Evolutionary conservation across 176 grass and related monocot species (phyloP).

Genomic region (Chrysopogon serrulatus): DNA sequence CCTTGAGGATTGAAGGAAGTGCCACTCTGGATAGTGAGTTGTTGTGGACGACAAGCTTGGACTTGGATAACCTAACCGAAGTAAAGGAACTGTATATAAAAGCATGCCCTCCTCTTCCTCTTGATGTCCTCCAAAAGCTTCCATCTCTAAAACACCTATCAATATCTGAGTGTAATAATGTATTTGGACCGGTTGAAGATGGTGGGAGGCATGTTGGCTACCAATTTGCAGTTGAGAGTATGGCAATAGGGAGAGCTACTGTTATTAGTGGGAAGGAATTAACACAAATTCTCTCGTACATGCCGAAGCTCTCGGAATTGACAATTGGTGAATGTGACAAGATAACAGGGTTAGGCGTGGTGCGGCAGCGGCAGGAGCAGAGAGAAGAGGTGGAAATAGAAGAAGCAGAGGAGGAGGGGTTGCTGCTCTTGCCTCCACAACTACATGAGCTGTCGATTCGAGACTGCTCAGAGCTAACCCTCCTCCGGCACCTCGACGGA

Average conservation of each 20-base stretch:
- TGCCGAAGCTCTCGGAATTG: accelerated
- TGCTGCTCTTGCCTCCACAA: background rate
- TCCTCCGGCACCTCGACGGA: accelerated
- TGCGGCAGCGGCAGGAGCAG: background rate
- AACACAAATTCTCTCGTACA: background rate
- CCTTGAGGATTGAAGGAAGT: too few species aligned
- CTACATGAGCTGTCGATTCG: too few species aligned
- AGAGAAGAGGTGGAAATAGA: background rate
- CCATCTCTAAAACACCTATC: too few species aligned
- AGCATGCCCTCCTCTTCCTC: too few species aligned
- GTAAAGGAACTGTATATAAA: too few species aligned
- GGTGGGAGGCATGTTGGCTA: accelerated
- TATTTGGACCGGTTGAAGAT: too few species aligned
- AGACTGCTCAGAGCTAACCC: background rate
- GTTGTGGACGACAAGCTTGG: background rate
- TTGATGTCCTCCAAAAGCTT: too few species aligned
- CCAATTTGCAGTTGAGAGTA: background rate
- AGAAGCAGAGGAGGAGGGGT: background rate
- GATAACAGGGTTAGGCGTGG: background rate
- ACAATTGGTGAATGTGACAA: accelerated
- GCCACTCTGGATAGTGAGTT: background rate
- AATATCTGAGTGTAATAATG: too few species aligned
- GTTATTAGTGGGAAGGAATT: background rate
- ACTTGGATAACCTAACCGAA: background rate
- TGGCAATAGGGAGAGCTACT: accelerated